phyloP scores from a whole-genome alignment of 2,329 filamentous ascomycete genomes.

The Verticillium zaregamsianum region DNA sequence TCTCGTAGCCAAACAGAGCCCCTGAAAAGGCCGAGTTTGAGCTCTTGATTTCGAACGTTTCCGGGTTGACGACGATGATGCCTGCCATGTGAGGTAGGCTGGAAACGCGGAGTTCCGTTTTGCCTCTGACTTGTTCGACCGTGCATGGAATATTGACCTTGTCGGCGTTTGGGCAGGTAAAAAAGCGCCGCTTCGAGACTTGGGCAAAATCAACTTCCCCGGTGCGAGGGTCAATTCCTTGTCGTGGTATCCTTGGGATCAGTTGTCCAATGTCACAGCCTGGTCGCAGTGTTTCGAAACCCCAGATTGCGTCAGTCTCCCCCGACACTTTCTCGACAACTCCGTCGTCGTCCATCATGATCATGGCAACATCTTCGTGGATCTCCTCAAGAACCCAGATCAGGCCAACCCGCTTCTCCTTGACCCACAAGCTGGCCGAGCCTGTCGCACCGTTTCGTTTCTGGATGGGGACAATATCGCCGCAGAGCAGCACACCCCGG shows the following conservation, averaged over 20 bases:
- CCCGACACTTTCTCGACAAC: conserved; percentile 66
- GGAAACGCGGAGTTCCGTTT: conserved; percentile 75
- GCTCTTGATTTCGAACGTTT: conserved; percentile 75
- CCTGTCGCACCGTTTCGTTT: conserved; percentile 91
- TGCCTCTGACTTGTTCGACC: conserved; percentile 66
- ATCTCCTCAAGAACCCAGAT: conserved; percentile 99
- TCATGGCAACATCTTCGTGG: conserved; percentile 80
- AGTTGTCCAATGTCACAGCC: conserved; percentile 75
- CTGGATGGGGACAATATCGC: conserved; percentile 96
- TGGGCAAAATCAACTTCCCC: conserved; percentile 76
- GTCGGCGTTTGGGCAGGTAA: conserved; percentile 76
- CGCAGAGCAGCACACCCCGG: conserved; percentile 85
- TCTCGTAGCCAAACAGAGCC: conserved; percentile 84
- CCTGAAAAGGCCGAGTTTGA: conserved; percentile 94
- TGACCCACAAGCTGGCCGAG: conserved; percentile 95
- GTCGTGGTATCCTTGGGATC: conserved; percentile 76
- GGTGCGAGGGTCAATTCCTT: conserved; percentile 64
- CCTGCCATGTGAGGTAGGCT: conserved; percentile 97
- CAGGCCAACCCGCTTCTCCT: conserved; percentile 88
- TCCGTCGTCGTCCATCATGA: conserved; percentile 75
- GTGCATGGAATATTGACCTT: conserved; percentile 81
- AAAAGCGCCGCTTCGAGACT: conserved; percentile 69
- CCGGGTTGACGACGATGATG: conserved; percentile 85
- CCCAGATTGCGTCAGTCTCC: conserved; percentile 85
- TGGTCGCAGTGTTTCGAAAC: conserved; percentile 58